Base-by-base conservation (phyloP, 2,329 filamentous ascomycete genomes). In the Hymenoscyphus scutula region DNA sequence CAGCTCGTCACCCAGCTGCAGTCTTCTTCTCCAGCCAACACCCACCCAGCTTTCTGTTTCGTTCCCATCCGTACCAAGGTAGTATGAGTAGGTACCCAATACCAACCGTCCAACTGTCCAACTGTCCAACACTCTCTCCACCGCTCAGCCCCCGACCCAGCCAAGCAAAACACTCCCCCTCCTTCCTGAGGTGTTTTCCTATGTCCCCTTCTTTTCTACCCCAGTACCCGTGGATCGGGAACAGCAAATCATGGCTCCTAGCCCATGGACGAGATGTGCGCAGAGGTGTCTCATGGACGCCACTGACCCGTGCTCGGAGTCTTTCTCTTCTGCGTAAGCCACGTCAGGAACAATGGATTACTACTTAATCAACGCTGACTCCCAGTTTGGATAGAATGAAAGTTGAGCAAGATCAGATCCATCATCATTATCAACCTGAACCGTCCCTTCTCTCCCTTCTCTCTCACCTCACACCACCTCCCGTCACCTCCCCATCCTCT, bases 351-450 rank as follows among this genome's bases (percentile, higher is more conserved):
- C 56, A 37, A 30, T 15, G 25, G 51, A 58, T 30, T 51, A 58
- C 37, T 58, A 58, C 38, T 58, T 58, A 58, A 58, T 58, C 56
- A 25, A 58, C 25, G 38, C 56, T n/a, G 19, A 38, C 25, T 45
- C 38, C 25, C 37, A 6, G 23, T 48, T 51, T 5, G 25, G 25
- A 51, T 32, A 41, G 30, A 27, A 3, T 17, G 8, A 19, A 58
- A n/a, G n/a, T n/a, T n/a, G n/a, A n/a, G n/a, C n/a, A n/a, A n/a
- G n/a, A n/a, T n/a, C n/a, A n/a, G n/a, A n/a, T n/a, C n/a, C n/a
- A n/a, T n/a, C n/a, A n/a, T n/a, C n/a, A n/a, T n/a, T n/a, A n/a
- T n/a, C n/a, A n/a, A n/a, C n/a, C n/a, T n/a, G n/a, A n/a, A n/a
- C n/a, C n/a, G n/a, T n/a, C n/a, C n/a, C n/a, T n/a, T n/a, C n/a